phyloP scores from a whole-genome alignment of 2,329 filamentous ascomycete species.

The Scedosporium minutisporum region DNA sequence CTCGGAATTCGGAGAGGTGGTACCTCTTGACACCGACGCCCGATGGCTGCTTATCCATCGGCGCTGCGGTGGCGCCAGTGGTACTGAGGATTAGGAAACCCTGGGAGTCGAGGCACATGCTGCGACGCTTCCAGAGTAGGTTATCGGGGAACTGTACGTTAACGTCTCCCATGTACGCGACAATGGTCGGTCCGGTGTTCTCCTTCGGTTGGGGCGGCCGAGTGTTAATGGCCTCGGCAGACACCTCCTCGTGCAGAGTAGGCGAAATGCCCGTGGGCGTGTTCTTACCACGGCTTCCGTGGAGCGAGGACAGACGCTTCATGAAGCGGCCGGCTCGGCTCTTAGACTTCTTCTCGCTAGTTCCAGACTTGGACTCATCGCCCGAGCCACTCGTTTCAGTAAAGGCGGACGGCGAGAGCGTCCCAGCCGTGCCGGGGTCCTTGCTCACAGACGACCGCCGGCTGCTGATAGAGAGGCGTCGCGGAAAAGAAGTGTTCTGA shows the following conservation, averaged over 20 bases:
- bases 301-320: conserved; percentile 46
- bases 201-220: conserved; percentile 9
- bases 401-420: conserved; percentile 29
- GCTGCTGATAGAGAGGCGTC: conserved; percentile 57
- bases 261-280: conserved; percentile 34
- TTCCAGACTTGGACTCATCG: conserved; percentile 32
- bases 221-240: conserved; percentile 21
- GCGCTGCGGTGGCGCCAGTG: conserved; percentile 32
- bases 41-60: conserved; percentile 41
- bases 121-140: conserved; percentile 89
- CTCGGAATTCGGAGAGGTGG: conserved; percentile 74
- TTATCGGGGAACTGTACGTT: conserved; percentile 97
- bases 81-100: conserved; percentile 76
- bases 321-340: conserved; percentile 49
- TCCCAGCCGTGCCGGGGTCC: conserved; percentile 20
- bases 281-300: conserved; percentile 31
- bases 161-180: conserved; percentile 73
- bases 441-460: conserved; percentile 42
- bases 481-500: conserved; percentile 42
- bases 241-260: conserved; percentile 40
- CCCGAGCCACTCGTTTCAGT: conserved; percentile 37
- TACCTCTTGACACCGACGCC: conserved; percentile 58
- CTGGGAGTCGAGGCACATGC: conserved; percentile 72
- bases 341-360: conserved; percentile 33
- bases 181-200: conserved; percentile 28